Conservation (phyloP, 1,284 basidiomycete genomes). For the Ceratobasidium sp. region DNA sequence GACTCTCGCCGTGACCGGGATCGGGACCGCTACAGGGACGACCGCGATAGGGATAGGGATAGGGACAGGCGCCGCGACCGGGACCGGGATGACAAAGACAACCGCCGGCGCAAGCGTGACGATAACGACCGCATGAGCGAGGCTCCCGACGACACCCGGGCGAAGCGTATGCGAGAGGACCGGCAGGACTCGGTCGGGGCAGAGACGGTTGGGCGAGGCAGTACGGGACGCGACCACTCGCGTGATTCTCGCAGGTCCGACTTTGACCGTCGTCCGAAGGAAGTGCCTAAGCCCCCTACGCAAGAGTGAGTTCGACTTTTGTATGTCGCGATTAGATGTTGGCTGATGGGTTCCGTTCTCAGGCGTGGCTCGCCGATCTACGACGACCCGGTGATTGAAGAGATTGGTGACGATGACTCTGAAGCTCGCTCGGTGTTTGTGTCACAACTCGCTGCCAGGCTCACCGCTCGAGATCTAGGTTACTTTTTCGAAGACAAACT, state of each 20-base stretch:
- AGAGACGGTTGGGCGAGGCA: conserved; percentile 53
- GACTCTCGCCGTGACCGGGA: conserved; percentile 48
- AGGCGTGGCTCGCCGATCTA: conserved; percentile 77
- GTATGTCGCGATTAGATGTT: conserved; percentile 2
- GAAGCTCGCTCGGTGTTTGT: conserved; percentile 98
- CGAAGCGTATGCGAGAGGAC: conserved; percentile 43
- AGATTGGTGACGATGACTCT: conserved; percentile 82
- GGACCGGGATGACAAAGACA: conserved; percentile 60
- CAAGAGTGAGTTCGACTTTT: conserved; percentile 52
- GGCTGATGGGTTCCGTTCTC: neutral
- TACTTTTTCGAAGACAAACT: conserved; percentile 99
- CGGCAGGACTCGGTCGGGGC: conserved; percentile 39
- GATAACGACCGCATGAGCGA: conserved; percentile 55
- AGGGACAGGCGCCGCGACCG: conserved; percentile 60
- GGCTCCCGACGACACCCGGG: conserved; percentile 54
- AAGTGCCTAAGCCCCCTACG: conserved; percentile 58
- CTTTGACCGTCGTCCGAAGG: conserved; percentile 60
- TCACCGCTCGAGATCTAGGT: conserved; percentile 94
- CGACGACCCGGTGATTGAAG: conserved; percentile 63
- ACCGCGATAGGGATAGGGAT: conserved; percentile 49
- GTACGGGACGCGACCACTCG: conserved; percentile 49
- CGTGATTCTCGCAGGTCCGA: conserved; percentile 50
- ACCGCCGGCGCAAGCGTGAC: conserved; percentile 67
- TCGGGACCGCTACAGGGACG: conserved; percentile 57
- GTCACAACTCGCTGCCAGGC: conserved; percentile 93